These are phyloP conservation scores for Yamadazyma dendronema DNA, from an alignment of 1,139 yeast genomes.

Conservation along the genomic window DNA sequence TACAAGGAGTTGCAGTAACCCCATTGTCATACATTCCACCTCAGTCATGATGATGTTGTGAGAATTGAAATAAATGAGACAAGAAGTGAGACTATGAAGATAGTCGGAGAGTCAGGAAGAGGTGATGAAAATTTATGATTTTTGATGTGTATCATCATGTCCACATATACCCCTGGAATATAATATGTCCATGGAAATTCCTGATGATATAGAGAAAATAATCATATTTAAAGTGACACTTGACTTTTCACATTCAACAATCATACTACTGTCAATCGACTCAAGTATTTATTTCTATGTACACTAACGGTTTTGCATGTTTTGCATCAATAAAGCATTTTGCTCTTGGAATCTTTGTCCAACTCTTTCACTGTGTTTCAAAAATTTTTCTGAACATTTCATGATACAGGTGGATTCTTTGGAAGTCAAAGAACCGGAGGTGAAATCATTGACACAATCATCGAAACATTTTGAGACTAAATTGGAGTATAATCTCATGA, in stretches of 20 bases:
- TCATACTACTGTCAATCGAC: too few relatives aligned
- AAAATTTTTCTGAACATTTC: slow-evolving; percentile 95
- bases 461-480: slow-evolving; percentile 95
- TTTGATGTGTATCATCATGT: too few relatives aligned
- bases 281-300: background rate
- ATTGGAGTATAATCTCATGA: slow-evolving; percentile 93
- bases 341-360: slow-evolving; percentile 99
- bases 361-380: slow-evolving; percentile 97
- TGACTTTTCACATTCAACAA: too few relatives aligned
- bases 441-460: slow-evolving; percentile 97
- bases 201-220: too few relatives aligned
- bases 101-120: slow-evolving; percentile 1
- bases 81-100: slow-evolving; percentile 1
- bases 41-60: slow-evolving; percentile 10
- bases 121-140: too few relatives aligned
- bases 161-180: too few relatives aligned
- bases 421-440: slow-evolving; percentile 79
- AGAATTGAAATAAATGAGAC: background rate
- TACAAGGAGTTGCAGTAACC: slow-evolving; percentile 25
- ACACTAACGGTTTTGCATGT: slow-evolving; percentile 34
- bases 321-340: slow-evolving; percentile 59
- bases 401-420: slow-evolving; percentile 84
- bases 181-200: too few relatives aligned
- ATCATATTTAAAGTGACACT: too few relatives aligned
- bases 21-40: slow-evolving; percentile 17